Base-by-base conservation (phyloP, 805 yeast species). In the Barnettozyma vustinii region DNA sequence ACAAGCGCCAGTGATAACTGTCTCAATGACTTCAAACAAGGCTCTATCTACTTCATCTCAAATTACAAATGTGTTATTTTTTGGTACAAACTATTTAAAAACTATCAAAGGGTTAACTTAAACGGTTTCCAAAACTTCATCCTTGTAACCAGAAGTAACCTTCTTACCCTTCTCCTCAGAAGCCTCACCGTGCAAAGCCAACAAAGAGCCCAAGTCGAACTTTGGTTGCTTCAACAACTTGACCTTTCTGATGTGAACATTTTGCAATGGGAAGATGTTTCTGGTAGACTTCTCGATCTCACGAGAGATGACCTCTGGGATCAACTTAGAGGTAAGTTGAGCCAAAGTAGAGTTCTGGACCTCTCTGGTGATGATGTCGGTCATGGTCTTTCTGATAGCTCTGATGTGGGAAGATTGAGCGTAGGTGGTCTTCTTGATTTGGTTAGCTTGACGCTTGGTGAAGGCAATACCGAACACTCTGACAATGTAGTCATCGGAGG, bases 241-340 rank as follows among this genome's bases (percentile, higher is more conserved):
- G 69, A 92, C 97, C 82, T 92, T 92, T 84, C 97, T 91, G 76
- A 92, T 87, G 85, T 90, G 95, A 70, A 91, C 96, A 81, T 92
- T 90, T 81, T 92, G 98, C 74, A 92, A 84, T 70, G 98, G 98
- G 84, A 79, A 90, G 80, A 91, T 87, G 67, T 87, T 79, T 76
- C 85, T 90, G 62, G 97, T 87, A 60, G 96, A 83, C 81, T 90
- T 91, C 80, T 90, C 96, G 68, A 91, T 92, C 78, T 92, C 98
- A 77, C 96, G 92, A 72, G 96, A 96, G 73, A 91, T 91, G 64
- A 92, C 96, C 80, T 91, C 98, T 71, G 98, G 97, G 67, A 91
- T 91, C 79, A 91, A 87, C 82, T 92, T 91, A 70, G 95, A 81
- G 65, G 96, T 89, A 73, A 91, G 87, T 80, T 91, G 97, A 72